Percentiles rank a stretch among this genome's conserved stretches.
Evolutionary conservation across 1,139 yeast genomes (phyloP).

Genomic region (Saccharomyces hybrid): DNA sequence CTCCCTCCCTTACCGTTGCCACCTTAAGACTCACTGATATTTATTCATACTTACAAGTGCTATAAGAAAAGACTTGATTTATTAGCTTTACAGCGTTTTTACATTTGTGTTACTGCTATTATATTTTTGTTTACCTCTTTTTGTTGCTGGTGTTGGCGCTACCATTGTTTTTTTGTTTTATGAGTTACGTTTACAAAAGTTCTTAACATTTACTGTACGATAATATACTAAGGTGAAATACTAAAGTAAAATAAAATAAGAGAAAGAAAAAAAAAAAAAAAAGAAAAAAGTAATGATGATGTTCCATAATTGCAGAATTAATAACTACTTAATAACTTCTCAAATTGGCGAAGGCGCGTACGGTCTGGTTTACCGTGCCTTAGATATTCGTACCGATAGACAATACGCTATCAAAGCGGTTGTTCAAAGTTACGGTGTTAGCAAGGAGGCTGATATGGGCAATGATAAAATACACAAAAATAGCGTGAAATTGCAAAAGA

Average conservation of each 20-base stretch:
- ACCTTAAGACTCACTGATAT: neutral
- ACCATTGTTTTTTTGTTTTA: neutral
- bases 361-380: constrained; percentile 73
- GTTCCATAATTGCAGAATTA: constrained; percentile 27
- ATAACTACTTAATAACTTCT: constrained; percentile 22
- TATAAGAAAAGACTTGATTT: neutral
- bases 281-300: constrained; percentile 8
- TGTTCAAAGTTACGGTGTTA: constrained; percentile 37
- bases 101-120: neutral
- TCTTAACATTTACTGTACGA: neutral
- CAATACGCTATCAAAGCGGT: constrained; percentile 70
- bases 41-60: neutral
- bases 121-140: neutral
- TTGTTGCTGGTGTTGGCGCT: neutral
- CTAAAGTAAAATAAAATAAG: neutral
- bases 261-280: neutral
- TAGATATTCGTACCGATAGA: constrained; percentile 45
- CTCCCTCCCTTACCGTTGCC: neutral
- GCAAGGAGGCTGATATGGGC: neutral
- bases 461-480: constrained; percentile 3
- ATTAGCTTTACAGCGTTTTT: neutral
- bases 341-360: constrained; percentile 80
- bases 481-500: constrained; percentile 12
- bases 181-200: neutral
- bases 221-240: neutral